A percentile compares a stretch with the other conserved stretches of the same genome.
These are phyloP conservation scores for Bacterosira constricta DNA, from an alignment of 108 stramenopile genomes.

Conservation along the genomic window DNA sequence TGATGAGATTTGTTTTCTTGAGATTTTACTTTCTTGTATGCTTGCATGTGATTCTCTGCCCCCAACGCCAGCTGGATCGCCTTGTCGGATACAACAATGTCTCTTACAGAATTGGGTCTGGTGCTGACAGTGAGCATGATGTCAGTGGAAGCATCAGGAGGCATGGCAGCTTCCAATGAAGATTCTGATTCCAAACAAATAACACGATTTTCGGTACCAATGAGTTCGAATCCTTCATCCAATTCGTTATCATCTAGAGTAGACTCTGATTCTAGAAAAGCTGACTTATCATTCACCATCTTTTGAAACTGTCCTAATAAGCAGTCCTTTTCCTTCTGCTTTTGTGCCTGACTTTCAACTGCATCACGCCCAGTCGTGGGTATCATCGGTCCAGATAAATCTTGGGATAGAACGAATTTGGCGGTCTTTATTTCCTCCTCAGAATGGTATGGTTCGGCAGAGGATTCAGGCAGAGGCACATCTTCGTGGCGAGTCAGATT, in stretches of 20 bases:
- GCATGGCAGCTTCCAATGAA: not conserved
- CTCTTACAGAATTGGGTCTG: not conserved
- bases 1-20: no score
- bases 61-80: not conserved
- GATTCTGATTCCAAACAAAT: not conserved
- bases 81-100: not conserved
- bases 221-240: not conserved
- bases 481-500: conserved; percentile 55
- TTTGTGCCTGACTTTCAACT: not conserved
- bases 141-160: not conserved
- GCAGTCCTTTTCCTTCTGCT: not conserved
- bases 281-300: conserved; percentile 2
- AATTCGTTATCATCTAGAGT: not conserved
- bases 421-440: conserved; percentile 7
- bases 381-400: conserved; percentile 19
- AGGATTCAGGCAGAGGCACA: conserved; percentile 46
- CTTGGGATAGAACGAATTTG: conserved; percentile 17
- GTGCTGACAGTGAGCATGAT: not conserved
- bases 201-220: conserved; percentile 7
- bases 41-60: not conserved
- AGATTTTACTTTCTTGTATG: not conserved
- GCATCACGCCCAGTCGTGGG: not conserved
- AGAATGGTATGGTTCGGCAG: conserved; percentile 33
- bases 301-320: not conserved
- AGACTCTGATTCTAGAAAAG: conserved; percentile 8